Conservation (phyloP, 176 grass and related monocot genomes). For the Calamus simplicifolius region DNA sequence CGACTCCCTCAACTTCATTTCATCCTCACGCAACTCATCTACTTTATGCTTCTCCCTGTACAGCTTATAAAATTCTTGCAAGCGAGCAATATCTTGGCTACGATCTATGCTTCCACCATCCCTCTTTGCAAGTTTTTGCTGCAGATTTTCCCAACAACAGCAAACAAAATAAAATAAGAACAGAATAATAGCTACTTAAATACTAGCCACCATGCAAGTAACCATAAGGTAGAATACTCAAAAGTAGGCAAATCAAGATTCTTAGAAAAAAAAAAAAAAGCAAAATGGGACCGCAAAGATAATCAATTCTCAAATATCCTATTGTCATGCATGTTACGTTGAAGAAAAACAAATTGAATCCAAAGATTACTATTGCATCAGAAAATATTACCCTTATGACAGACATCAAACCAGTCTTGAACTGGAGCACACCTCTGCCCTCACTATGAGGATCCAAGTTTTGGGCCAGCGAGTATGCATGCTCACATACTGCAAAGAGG, state of each 20-base stretch:
- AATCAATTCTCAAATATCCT: too few relatives aligned
- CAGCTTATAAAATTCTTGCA: conserved; percentile 91
- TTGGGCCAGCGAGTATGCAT: conserved; percentile 73
- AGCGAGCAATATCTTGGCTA: conserved; percentile 64
- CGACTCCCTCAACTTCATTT: conserved; percentile 89
- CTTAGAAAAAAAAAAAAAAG: too few relatives aligned
- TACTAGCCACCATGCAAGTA: too few relatives aligned
- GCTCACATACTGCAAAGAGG: conserved; percentile 66
- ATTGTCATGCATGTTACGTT: too few relatives aligned
- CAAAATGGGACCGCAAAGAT: too few relatives aligned
- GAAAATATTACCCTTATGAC: conserved; percentile 56
- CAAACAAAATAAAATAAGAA: background rate
- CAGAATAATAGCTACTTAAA: background rate
- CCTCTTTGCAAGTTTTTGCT: conserved; percentile 88
- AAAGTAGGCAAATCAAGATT: too few relatives aligned
- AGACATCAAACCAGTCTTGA: conserved; percentile 93
- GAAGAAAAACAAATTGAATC: too few relatives aligned
- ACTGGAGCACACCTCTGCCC: conserved; percentile 88
- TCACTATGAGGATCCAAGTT: conserved; percentile 83
- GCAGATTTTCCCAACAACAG: conserved; percentile 14
- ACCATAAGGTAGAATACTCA: too few relatives aligned
- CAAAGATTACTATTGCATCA: too few relatives aligned
- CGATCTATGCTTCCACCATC: conserved; percentile 65
- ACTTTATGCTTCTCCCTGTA: conserved; percentile 88
- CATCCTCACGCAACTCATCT: conserved; percentile 82